Evolutionary conservation across 441 rosid genomes (phyloP).

Genomic region (Erysimum pusillum): DNA sequence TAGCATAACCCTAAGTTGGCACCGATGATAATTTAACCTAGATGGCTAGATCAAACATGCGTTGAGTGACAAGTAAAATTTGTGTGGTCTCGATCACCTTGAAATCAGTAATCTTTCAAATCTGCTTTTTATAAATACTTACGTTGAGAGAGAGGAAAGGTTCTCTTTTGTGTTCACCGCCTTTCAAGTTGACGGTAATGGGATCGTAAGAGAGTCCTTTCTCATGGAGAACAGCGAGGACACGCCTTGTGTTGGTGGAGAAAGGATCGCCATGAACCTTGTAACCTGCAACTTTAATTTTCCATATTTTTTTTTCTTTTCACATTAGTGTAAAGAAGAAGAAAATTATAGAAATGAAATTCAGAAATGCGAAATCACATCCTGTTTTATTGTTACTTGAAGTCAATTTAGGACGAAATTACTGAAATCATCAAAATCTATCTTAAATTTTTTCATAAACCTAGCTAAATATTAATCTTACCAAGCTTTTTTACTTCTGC

Average conservation of each 20-base stretch:
- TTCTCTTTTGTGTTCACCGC: constrained; percentile 65
- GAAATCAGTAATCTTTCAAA: neutral
- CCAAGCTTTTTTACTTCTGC: constrained; percentile 32
- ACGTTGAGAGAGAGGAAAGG: constrained; percentile 65
- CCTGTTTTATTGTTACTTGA: neutral
- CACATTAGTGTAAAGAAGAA: constrained; percentile 1
- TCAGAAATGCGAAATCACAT: constrained; percentile 7
- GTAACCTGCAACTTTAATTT: constrained; percentile 28
- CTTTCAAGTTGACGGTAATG: constrained; percentile 54
- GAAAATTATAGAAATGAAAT: constrained; percentile 21
- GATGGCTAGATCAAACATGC: neutral
- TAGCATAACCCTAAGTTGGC: neutral
- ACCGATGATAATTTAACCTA: neutral
- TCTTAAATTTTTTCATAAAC: neutral
- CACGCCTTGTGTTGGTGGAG: constrained; percentile 66
- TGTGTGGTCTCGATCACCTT: neutral
- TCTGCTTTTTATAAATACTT: constrained; percentile 35
- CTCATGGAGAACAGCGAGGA: constrained; percentile 63
- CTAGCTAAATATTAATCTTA: constrained; percentile 13
- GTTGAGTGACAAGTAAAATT: neutral
- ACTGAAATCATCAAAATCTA: neutral
- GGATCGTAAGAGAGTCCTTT: constrained; percentile 64
- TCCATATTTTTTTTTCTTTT: neutral
- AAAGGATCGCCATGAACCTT: constrained; percentile 62
- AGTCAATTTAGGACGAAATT: neutral